Base-by-base conservation (phyloP, 306 rosid species). In the Casuarina equisetifolia region DNA sequence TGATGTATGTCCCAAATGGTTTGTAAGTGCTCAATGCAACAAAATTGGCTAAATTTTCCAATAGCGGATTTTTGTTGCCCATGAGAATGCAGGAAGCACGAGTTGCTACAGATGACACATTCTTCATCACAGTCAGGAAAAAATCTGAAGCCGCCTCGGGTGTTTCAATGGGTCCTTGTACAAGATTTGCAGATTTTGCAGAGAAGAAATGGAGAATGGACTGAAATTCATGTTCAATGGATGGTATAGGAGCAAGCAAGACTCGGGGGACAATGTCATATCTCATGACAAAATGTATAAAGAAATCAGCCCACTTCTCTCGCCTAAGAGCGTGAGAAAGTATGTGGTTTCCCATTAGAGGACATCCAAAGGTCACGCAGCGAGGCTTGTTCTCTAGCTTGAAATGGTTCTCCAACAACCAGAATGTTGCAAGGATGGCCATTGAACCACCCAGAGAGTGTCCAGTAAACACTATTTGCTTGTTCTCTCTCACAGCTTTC, bases 391-490 rank as follows among this genome's bases (percentile, higher is more conserved):
- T 25, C 10, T 74, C 85, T 16, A 17, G 25, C 35, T 16, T 36
- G 8, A 4, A 1, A 16, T 25, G 44, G 4, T 79, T 36, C 54
- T 94, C 94, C 58, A 94, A 68, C 2, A 89, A 79, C 95, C 92
- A 88, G 25, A 90, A 82, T 32, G 93, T 83, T 43, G 91, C 88
- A 2, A 92, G 87, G 72, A 69, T 82, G 36, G 97, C 97, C 20
- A 86, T 46, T 16, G 97, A 69, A 42, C 89, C 98, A 2, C 95
- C 95, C 0, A 84, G 69, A 16, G 97, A 88, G 77, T 92, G 97
- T 9, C 98, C 98, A 0, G 97, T 79, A 39, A 94, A 92, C 78
- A 92, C 83, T 57, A 94, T 68, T 42, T 53, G 75, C 81, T 82
- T 92, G 51, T 71, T 52, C 2, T 55, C 75, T 9, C 1, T 3